These are phyloP conservation scores for Lentinula guzmanii DNA, from an alignment of 768 basidiomycete genomes.

Conservation along the genomic window DNA sequence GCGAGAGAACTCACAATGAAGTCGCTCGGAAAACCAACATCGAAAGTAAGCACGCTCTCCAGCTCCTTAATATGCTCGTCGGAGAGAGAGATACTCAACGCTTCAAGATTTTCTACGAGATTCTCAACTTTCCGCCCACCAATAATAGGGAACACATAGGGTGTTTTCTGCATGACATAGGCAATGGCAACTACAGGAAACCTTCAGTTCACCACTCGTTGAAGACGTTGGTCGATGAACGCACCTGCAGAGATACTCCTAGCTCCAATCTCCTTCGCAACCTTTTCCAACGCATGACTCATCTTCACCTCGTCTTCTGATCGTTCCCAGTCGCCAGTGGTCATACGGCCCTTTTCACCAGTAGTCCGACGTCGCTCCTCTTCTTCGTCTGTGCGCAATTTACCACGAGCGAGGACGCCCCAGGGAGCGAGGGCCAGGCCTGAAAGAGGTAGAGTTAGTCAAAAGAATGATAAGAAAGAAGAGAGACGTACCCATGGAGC, in stretches of 20 bases:
- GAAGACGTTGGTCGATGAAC: not conserved
- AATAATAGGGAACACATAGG: slow-evolving; percentile 37
- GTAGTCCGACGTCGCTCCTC: slow-evolving; percentile 19
- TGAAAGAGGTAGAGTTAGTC: slow-evolving; percentile 11
- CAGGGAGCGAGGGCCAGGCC: slow-evolving; percentile 32
- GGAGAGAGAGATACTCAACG: slow-evolving; percentile 32
- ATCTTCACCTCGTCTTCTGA: slow-evolving; percentile 20
- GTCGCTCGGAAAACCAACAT: slow-evolving; percentile 4
- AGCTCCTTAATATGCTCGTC: slow-evolving; percentile 30
- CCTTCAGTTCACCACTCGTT: not conserved
- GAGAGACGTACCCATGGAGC: slow-evolving; percentile 19
- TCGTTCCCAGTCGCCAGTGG: slow-evolving; percentile 4
- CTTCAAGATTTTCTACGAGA: slow-evolving; percentile 34
- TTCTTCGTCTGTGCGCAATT: slow-evolving; percentile 24
- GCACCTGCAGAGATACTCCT: slow-evolving; percentile 29
- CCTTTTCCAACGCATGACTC: slow-evolving; percentile 27
- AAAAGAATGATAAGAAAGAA: not conserved
- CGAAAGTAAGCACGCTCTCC: slow-evolving; percentile 20
- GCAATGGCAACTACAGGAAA: slow-evolving; percentile 6
- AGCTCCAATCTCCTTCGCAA: slow-evolving; percentile 29
- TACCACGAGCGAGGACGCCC: slow-evolving; percentile 24
- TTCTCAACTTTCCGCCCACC: slow-evolving; percentile 40
- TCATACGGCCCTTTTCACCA: slow-evolving; percentile 25
- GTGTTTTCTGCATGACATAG: slow-evolving; percentile 40
- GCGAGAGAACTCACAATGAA: slow-evolving; percentile 4